These are phyloP conservation scores for Boletus sp. DNA, from an alignment of 768 basidiomycete genomes.

Conservation along the genomic window DNA sequence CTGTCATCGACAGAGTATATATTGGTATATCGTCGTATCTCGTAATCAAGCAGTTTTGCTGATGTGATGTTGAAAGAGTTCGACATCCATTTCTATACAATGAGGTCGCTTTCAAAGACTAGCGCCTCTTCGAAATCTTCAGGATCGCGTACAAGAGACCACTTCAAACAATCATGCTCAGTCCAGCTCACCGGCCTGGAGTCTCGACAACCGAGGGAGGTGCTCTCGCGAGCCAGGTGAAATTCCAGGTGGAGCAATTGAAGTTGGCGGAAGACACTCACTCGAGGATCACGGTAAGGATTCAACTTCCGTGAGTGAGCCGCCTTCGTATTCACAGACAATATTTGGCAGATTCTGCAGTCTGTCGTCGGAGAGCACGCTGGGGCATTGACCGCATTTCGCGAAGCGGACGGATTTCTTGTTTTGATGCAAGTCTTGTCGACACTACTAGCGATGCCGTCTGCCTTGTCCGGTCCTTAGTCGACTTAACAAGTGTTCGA, in stretches of 20 bases:
- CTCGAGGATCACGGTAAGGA: slow-evolving; percentile 53
- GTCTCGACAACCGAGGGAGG: not conserved
- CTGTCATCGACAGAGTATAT: no score
- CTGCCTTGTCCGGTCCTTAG: slow-evolving; percentile 29
- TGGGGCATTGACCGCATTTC: slow-evolving; percentile 69
- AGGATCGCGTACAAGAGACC: slow-evolving; percentile 42
- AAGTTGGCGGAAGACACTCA: slow-evolving; percentile 52
- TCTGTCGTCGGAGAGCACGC: slow-evolving; percentile 64
- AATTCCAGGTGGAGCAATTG: slow-evolving; percentile 65
- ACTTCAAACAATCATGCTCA: slow-evolving; percentile 28
- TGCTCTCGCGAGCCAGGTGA: slow-evolving; percentile 49
- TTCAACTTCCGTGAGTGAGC: not conserved
- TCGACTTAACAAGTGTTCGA: slow-evolving; percentile 46
- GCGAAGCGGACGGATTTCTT: slow-evolving; percentile 81
- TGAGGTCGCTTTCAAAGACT: slow-evolving; percentile 62
- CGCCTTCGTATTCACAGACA: not conserved
- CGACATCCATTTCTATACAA: slow-evolving; percentile 20
- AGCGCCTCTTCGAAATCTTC: slow-evolving; percentile 56
- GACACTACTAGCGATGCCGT: slow-evolving; percentile 39
- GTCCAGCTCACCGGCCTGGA: not conserved
- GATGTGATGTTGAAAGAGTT: no score
- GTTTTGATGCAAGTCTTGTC: slow-evolving; percentile 72
- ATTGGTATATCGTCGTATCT: no score
- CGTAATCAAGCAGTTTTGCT: no score
- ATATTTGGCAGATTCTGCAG: slow-evolving; percentile 49